Evolutionary conservation across 345 rosid genomes (phyloP), one percentile per base, ranked within the genome.

Genomic region (Acer yangbiense): DNA sequence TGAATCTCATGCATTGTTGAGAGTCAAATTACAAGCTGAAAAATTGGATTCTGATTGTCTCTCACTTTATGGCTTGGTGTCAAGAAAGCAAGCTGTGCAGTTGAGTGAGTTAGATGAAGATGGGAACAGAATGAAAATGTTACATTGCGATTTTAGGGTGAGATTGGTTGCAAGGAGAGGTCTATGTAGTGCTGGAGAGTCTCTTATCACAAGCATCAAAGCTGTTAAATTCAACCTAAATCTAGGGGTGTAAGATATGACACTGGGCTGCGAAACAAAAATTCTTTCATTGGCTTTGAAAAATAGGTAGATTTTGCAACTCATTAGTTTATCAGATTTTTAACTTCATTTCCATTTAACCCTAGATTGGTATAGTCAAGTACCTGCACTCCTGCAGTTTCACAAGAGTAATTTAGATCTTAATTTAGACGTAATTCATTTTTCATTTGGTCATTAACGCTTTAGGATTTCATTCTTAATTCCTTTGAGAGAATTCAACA

Each of bases 91-190:
- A 41, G 89, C 87, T 12, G 13, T 79, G 43, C 89, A 89, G 80
- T 86, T 89, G 62, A 73, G 90, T 18, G 87, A 87, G 85, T 16
- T 83, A 50, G 86, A 86, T 23, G 87, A 76, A 63, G 97, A 93
- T 79, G 82, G 74, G 39, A 61, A 74, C 74, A 88, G 94, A 77
- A 80, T 85, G 81, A 86, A 82, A 44, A 65, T 66, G 75, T 77
- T 93, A 74, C 82, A 78, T 13, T 60, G 71, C 7, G 61, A 79
- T 50, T 87, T 86, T 74, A 83, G 85, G 74, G 78, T 85, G 55
- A 72, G 68, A 60, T 75, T 80, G 65, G 87, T 88, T 13, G 90
- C 87, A 7, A 83, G 88, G 78, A 89, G 84, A 77, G 92, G 86
- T 17, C 76, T 89, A 48, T 73, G 87, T 50, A 77, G 69, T 41